phyloP scores from a whole-genome alignment of 1,284 basidiomycete genomes.

The Schizophyllum amplum region DNA sequence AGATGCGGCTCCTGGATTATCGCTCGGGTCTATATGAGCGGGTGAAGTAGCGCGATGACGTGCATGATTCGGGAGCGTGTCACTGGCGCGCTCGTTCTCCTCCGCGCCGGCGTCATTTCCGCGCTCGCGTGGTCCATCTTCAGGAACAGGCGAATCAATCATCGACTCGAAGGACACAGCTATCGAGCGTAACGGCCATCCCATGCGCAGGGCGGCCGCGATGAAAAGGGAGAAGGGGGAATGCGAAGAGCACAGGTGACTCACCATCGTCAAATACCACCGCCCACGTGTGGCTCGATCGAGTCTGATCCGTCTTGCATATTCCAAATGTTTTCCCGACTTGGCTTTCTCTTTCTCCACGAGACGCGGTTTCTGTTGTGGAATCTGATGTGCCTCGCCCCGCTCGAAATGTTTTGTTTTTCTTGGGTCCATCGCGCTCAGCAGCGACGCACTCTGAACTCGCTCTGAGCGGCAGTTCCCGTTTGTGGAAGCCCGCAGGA shows the following conservation, averaged over 20 bases:
- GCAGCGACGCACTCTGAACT: too few species aligned
- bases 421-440: too few species aligned
- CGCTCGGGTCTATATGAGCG: background rate
- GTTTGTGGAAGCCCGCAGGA: too few species aligned
- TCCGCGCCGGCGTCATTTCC: background rate
- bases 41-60: background rate
- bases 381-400: too few species aligned
- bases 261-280: background rate
- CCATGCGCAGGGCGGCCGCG: background rate
- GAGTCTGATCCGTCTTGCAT: background rate
- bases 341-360: background rate
- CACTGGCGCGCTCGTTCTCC: background rate
- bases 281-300: background rate
- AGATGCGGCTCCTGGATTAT: background rate
- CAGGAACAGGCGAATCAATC: background rate
- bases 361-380: too few species aligned
- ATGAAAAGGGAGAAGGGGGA: background rate
- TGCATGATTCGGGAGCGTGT: background rate
- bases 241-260: background rate
- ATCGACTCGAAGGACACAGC: background rate
- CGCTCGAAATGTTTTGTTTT: too few species aligned
- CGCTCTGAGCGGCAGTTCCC: too few species aligned
- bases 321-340: background rate
- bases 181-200: background rate
- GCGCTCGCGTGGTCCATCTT: background rate